These are phyloP conservation scores for Erodium trifolium DNA, from an alignment of 441 rosid genomes.

Conservation along the genomic window DNA sequence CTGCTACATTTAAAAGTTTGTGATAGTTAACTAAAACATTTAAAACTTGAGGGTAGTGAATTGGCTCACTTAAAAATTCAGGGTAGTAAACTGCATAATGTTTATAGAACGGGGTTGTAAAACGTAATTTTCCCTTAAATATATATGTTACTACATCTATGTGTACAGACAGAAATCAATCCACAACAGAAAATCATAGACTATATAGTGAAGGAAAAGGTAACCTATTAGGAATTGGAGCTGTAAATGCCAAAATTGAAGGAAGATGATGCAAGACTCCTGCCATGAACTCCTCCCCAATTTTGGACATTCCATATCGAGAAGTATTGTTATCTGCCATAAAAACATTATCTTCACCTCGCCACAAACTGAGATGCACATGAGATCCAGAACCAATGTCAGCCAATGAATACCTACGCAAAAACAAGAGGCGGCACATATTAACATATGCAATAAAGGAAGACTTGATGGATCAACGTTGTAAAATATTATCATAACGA, in stretches of 20 bases:
- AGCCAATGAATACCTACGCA: slow-evolving; percentile 58
- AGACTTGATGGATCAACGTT: neutral
- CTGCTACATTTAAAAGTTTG: no score
- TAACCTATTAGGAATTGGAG: slow-evolving; percentile 91
- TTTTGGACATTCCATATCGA: slow-evolving; percentile 59
- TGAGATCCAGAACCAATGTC: slow-evolving; percentile 97
- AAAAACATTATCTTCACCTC: slow-evolving; percentile 69
- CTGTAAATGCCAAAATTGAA: slow-evolving; percentile 71
- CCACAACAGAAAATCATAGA: no score
- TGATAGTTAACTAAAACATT: no score
- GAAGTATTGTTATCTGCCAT: slow-evolving; percentile 55
- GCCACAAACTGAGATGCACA: slow-evolving; percentile 82
- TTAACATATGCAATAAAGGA: neutral
- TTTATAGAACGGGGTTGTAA: no score
- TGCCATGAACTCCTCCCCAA: slow-evolving; percentile 83
- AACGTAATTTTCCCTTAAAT: no score
- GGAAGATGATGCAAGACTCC: slow-evolving; percentile 91
- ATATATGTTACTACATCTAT: no score
- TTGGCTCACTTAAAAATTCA: no score
- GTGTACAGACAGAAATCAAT: no score
- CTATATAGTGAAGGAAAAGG: slow-evolving; percentile 2
- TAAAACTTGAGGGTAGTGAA: no score
- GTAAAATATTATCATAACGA: no score
- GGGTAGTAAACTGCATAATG: no score
- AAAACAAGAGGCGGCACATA: slow-evolving; percentile 1